Base-by-base conservation (phyloP, 2,329 filamentous ascomycete species). In the Diaporthe citrichinensis region DNA sequence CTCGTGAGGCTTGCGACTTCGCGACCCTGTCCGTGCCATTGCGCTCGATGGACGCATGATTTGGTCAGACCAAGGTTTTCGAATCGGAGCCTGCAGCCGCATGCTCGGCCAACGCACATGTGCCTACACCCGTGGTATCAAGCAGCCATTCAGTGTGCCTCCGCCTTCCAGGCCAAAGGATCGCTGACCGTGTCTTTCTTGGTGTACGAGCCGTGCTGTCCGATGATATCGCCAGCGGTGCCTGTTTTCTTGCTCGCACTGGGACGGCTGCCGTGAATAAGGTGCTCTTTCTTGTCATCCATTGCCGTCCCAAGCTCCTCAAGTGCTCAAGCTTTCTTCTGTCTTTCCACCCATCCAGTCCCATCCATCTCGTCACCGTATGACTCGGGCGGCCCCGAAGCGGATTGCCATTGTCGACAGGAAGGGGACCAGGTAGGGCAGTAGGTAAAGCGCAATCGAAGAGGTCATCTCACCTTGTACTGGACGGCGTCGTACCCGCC, bases 401-500 rank as follows among this genome's bases (percentile, higher is more conserved):
- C 23, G 23, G 49, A 51, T 9, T 58, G 17, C 17, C 17, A 23
- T 34, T 17, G 28, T 12, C 36, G 14, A 4, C 0, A 10, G 3
- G 59, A 3, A 17, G 15, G n/a, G 20, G 36, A 6, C 14, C 14
- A 15, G 8, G 6, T 15, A 34, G 25, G 17, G 9, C 4, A 25
- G 25, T 0, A 8, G 41, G 25, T 14, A 15, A 7, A 62, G 39
- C 8, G 17, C 2, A 20, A 3, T 49, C 25, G 25, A 4, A 49
- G 25, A 28, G 8, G 17, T 17, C 1, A 31, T 25, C 89, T 82
- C 85, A 96, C 94, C 92, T 98, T 98, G 90, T 98, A 99, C 88
- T 99, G 97, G 79, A 99, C 94, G 86, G 96, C 93, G 85, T 92
- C 94, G 87, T 99, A 99, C 90, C 97, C 97, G 89, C 96, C 97